Conservation (phyloP, 2,329 filamentous ascomycete species). For the Hymenotorrendiella dingleyae region DNA sequence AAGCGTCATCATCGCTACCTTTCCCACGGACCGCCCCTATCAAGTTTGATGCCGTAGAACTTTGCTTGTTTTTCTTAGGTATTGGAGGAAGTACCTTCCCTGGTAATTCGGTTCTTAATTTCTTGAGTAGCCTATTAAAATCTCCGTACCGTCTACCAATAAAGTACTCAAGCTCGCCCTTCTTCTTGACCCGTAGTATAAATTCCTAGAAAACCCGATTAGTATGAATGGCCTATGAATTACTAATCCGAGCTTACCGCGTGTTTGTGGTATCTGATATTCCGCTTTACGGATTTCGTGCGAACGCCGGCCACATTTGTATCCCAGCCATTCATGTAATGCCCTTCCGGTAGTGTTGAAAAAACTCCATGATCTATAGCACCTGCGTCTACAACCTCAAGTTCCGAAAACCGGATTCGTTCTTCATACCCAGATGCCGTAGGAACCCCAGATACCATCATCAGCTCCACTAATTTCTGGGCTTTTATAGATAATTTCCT, state of each 20-base stretch:
- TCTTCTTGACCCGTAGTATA: conserved; percentile 75
- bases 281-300: conserved; percentile 74
- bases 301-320: conserved; percentile 90
- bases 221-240: background rate
- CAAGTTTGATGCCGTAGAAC: conserved; percentile 57
- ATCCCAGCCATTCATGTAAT: conserved; percentile 94
- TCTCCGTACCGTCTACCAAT: conserved; percentile 84
- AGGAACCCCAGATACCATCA: conserved; percentile 98
- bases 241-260: conserved; percentile 51
- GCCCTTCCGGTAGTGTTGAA: conserved; percentile 81
- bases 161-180: conserved; percentile 69
- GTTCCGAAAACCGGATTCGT: conserved; percentile 90
- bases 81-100: conserved; percentile 83
- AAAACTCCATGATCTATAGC: conserved; percentile 88
- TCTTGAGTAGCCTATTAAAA: conserved; percentile 74
- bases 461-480: conserved; percentile 92
- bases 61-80: conserved; percentile 86
- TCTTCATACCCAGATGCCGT: conserved; percentile 97
- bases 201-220: conserved; percentile 56
- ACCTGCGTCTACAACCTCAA: conserved; percentile 91
- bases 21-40: conserved; percentile 46
- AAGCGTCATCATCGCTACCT: conserved; percentile 65
- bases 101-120: conserved; percentile 76
- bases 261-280: conserved; percentile 84
- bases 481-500: conserved; percentile 88